Conservation (phyloP, 768 basidiomycete species). For the Mycena venus region DNA sequence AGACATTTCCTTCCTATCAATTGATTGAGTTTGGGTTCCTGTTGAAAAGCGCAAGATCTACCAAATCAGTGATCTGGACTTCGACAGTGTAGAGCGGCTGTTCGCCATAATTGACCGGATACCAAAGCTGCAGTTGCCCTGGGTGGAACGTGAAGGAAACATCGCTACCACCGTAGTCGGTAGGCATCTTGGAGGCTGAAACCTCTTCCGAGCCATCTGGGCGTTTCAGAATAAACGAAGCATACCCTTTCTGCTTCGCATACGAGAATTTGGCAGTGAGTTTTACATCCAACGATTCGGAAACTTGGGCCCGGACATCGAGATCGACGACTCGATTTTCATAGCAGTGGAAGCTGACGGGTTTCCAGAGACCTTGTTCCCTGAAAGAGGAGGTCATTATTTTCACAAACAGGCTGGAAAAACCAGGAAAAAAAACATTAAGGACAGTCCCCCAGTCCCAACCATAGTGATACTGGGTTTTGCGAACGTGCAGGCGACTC, state of each 20-base stretch:
- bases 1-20: slow-evolving; percentile 63
- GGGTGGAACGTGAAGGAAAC: slow-evolving; percentile 63
- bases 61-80: slow-evolving; percentile 67
- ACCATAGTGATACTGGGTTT: slow-evolving; percentile 85
- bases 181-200: slow-evolving; percentile 50
- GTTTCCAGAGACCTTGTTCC: slow-evolving; percentile 94
- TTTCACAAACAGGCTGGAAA: no score
- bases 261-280: slow-evolving; percentile 62
- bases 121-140: slow-evolving; percentile 85
- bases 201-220: slow-evolving; percentile 62
- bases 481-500: slow-evolving; percentile 86
- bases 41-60: slow-evolving; percentile 42
- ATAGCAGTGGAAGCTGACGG: slow-evolving; percentile 80
- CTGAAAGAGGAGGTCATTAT: no score
- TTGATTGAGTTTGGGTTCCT: background rate
- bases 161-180: slow-evolving; percentile 51
- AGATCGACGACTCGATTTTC: slow-evolving; percentile 73
- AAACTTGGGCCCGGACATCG: slow-evolving; percentile 70
- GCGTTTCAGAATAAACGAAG: slow-evolving; percentile 63
- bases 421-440: no score
- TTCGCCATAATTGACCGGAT: slow-evolving; percentile 84
- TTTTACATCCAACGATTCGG: slow-evolving; percentile 65
- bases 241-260: slow-evolving; percentile 51
- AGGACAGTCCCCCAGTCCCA: slow-evolving; percentile 99
- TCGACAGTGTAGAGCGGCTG: slow-evolving; percentile 83